These are phyloP conservation scores for Niebla homalea DNA, from an alignment of 495 filamentous ascomycete genomes.

Conservation along the genomic window DNA sequence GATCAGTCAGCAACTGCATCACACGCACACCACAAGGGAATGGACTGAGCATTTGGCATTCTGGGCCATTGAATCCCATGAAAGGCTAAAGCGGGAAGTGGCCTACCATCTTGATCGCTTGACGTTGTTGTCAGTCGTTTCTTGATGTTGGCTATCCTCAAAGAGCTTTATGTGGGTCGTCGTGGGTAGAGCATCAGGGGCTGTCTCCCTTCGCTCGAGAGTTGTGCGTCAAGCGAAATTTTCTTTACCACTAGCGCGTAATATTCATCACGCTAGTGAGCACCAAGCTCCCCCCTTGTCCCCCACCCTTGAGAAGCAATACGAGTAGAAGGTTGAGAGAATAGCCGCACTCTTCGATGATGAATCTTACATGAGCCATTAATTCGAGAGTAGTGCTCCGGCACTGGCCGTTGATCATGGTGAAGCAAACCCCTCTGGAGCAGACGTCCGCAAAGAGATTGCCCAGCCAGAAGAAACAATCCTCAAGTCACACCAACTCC, in stretches of 20 bases:
- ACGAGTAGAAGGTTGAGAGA: no score
- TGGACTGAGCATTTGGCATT: background rate
- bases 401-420: background rate
- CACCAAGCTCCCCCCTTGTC: background rate
- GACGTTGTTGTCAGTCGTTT: slow-evolving; percentile 21
- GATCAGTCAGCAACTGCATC: slow-evolving; percentile 7
- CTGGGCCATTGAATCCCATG: background rate
- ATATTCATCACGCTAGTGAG: background rate
- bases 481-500: slow-evolving; percentile 5
- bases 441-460: background rate
- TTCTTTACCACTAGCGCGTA: slow-evolving; percentile 2
- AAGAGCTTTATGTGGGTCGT: slow-evolving; percentile 32
- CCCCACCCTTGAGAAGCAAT: no score
- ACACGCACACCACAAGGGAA: background rate
- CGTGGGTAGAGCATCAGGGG: slow-evolving; percentile 1
- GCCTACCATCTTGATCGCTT: slow-evolving; percentile 26
- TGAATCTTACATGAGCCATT: no score
- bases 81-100: background rate
- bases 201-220: background rate
- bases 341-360: no score
- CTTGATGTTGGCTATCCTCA: slow-evolving; percentile 49
- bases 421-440: background rate
- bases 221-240: slow-evolving; percentile 14
- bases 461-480: background rate
- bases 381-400: background rate